These are phyloP conservation scores for Alnus glutinosa DNA, from an alignment of 306 rosid genomes.

Conservation along the genomic window DNA sequence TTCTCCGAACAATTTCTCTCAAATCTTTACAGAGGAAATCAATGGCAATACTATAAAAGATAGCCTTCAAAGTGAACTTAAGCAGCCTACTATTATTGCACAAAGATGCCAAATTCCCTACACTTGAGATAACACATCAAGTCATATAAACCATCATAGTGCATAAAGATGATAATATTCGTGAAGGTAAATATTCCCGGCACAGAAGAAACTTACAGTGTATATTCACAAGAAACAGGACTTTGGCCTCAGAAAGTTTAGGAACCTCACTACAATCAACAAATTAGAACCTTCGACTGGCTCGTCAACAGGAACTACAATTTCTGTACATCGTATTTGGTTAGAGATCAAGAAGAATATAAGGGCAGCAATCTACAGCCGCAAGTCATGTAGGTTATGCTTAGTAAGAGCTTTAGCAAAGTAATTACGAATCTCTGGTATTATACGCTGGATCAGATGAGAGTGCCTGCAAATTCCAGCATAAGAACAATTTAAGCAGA, in stretches of 20 bases:
- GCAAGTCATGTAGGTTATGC: constrained; percentile 57
- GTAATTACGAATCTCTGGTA: constrained; percentile 78
- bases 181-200: constrained; percentile 41
- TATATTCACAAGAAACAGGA: constrained; percentile 34
- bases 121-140: constrained; percentile 21
- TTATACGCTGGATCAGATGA: constrained; percentile 67
- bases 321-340: constrained; percentile 79
- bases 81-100: constrained; percentile 27
- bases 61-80: not conserved
- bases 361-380: constrained; percentile 50
- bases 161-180: constrained; percentile 31
- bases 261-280: constrained; percentile 44
- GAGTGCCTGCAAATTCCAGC: constrained; percentile 69
- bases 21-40: not conserved
- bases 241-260: constrained; percentile 34
- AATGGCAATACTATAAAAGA: not conserved
- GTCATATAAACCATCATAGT: constrained; percentile 44
- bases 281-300: constrained; percentile 41
- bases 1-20: not conserved
- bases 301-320: constrained; percentile 45
- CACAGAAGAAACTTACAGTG: constrained; percentile 30
- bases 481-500: constrained; percentile 26
- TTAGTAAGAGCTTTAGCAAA: constrained; percentile 77
- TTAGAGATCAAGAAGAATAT: constrained; percentile 65
- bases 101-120: constrained; percentile 28